Evolutionary conservation across 2,329 filamentous ascomycete genomes (phyloP), one percentile per base, ranked within the genome.

Genomic region (Annulohypoxylon truncatum): DNA sequence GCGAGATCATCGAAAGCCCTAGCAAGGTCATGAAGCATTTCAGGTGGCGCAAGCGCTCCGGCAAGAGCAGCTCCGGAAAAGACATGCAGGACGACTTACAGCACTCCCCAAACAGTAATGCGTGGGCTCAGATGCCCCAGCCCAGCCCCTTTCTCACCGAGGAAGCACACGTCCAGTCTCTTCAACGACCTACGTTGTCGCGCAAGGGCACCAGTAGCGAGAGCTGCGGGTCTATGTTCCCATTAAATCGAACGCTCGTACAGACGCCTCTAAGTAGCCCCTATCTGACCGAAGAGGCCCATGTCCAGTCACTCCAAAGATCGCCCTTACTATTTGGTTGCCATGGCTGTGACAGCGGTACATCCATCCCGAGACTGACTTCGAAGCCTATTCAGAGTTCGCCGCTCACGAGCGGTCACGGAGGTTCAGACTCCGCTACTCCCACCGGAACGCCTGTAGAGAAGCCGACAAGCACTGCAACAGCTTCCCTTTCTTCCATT

Each of bases 231-330:
- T 66, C 59, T 31, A 26, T 48, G 53, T 70, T 70, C 31, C 66
- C 68, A 1, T 24, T 65, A 12, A 66, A 69, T 62, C 78, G 63
- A n/a, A 35, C 52, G 7, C 29, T 42, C 1, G 13, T 26, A 26
- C 74, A 76, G 10, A 65, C 69, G 10, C 64, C 75, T 5, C 20
- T 73, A 6, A 72, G 72, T 18, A 84, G 81, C 54, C 83, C 83
- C 0, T 85, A 80, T 64, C 70, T 82, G 6, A 82, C 81, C 0
- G 84, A 86, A 65, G 79, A 80, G 13, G 81, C 81, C 0, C 83
- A 85, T 62, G 82, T 86, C 0, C 75, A 79, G 2, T 84, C 82
- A 0, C 70, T 86, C 2, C 84, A 86, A 59, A 67, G 72, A 8
- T 73, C 76, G 71, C 53, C 61, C 15, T 33, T 64, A 33, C 26